Conservation (phyloP, 2,329 filamentous ascomycete genomes). For the Bipolaris cookei region DNA sequence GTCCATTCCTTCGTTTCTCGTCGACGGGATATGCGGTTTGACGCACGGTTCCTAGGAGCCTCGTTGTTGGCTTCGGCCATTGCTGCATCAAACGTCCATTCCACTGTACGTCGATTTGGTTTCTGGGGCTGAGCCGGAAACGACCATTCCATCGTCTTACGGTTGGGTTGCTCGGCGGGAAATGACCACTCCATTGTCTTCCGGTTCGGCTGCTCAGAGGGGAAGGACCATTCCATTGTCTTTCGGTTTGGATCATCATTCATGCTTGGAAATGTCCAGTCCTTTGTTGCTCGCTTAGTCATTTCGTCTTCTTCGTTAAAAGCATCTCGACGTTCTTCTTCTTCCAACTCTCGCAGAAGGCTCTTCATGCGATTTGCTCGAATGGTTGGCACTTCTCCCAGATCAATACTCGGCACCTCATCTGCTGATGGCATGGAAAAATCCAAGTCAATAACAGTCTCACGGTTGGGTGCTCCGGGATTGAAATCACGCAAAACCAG, state of each 20-base stretch:
- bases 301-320: slow-evolving; percentile 37
- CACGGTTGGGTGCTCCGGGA: slow-evolving; percentile 54
- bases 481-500: slow-evolving; percentile 59
- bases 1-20: slow-evolving; percentile 45
- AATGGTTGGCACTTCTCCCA: slow-evolving; percentile 61
- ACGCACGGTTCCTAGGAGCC: slow-evolving; percentile 36
- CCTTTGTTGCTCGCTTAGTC: slow-evolving; percentile 54
- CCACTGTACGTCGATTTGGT: slow-evolving; percentile 53
- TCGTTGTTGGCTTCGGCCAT: slow-evolving; percentile 49
- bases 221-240: slow-evolving; percentile 63
- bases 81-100: slow-evolving; percentile 57
- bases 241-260: slow-evolving; percentile 51
- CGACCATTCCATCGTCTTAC: slow-evolving; percentile 61
- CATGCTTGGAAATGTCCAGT: slow-evolving; percentile 61
- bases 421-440: slow-evolving; percentile 52
- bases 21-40: slow-evolving; percentile 41
- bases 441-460: slow-evolving; percentile 64
- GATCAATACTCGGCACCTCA: slow-evolving; percentile 50
- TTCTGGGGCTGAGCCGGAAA: slow-evolving; percentile 49
- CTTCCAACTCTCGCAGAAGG: slow-evolving; percentile 52
- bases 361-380: slow-evolving; percentile 61
- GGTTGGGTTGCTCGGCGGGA: slow-evolving; percentile 44
- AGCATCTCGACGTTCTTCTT: slow-evolving; percentile 46
- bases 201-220: slow-evolving; percentile 46
- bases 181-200: slow-evolving; percentile 58